Evolutionary conservation across 106 monocot genomes (phyloP), one percentile per base, ranked within the genome.

Genomic region (Iris macrosiphon): DNA sequence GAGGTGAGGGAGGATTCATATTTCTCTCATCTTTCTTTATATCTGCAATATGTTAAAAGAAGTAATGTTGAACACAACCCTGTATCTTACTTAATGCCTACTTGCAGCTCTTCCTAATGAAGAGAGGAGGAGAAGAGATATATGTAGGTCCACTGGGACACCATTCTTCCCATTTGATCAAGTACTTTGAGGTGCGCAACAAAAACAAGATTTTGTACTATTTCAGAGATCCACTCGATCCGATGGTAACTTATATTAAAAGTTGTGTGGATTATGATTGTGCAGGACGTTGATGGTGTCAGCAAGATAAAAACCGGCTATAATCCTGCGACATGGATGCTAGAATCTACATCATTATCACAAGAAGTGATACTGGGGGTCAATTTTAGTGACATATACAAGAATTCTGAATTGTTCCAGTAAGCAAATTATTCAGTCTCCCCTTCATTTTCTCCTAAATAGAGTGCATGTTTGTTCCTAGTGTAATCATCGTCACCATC

Each of bases 121-220:
- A 79, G 57, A 56, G 83, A 58, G 88, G 88, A 37, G 88, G 88
- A 58, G 79, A 83, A 75, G 88, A 88, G 52, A 88, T 88, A 39
- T 88, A 88, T 64, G 83, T 79, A 8, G 88, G 88, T 31, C 83
- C 83, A 31, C 45, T 88, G 33, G 88, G 88, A 3, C 53, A 43
- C 14, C 30, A 83, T 44, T 83, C 88, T 29, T 79, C 70, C 49
- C 59, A 83, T 30, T 39, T 88, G 27, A 79, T 88, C 23, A 60
- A 64, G 38, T 88, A 88, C 50, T 83, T 82, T 54, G 79, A 88
- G 82, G 88, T 82, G 38, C 51, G 15, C 40, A 22, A 34, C 31
- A 55, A 37, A 11, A 1, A 0, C 11, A 57, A 23, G 13, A 24
- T 41, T 16, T 23, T 23, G 13, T 43, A 2, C 45, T 17, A n/a